Conservation (phyloP, 2,329 filamentous ascomycete genomes). For the Rutstroemia sp. region DNA sequence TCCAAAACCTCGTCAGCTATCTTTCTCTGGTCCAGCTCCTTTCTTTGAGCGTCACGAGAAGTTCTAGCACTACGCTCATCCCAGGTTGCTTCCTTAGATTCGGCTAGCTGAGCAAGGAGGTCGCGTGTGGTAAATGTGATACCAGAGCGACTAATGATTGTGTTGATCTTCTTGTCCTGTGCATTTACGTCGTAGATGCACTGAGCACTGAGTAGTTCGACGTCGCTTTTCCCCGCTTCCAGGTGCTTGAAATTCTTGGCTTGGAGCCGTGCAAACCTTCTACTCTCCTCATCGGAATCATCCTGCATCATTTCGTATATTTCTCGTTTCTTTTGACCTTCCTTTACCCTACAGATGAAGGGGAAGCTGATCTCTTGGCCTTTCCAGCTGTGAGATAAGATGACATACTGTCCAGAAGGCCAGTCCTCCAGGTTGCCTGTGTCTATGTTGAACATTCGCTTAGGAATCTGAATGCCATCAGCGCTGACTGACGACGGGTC, state of each 20-base stretch:
- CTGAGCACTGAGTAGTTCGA: conserved; percentile 6
- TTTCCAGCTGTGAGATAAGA: conserved; percentile 33
- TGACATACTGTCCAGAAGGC: conserved; percentile 29
- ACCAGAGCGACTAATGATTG: background rate
- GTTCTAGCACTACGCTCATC: background rate
- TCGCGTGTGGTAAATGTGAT: background rate
- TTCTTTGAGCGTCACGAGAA: conserved; percentile 1
- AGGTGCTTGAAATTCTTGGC: conserved; percentile 10
- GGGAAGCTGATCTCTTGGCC: conserved; percentile 27
- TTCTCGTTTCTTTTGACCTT: conserved; percentile 10
- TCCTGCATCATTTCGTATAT: conserved; percentile 9
- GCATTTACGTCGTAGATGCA: conserved; percentile 10
- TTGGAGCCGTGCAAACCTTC: conserved; percentile 9
- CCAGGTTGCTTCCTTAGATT: conserved; percentile 3
- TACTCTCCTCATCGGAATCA: conserved; percentile 10
- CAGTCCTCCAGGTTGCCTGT: conserved; percentile 28
- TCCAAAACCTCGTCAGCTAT: background rate
- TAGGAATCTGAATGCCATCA: conserved; percentile 17
- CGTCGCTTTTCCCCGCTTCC: conserved; percentile 6
- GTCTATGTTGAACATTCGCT: conserved; percentile 31
- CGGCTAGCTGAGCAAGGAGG: conserved; percentile 7
- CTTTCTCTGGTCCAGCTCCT: background rate
- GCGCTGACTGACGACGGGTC: background rate
- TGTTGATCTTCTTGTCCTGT: conserved; percentile 7
- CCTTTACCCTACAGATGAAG: conserved; percentile 21